Percentiles rank a stretch among this genome's conserved stretches.
Evolutionary conservation across 1,284 basidiomycete species (phyloP).

Genomic region (Ganoderma boninense): DNA sequence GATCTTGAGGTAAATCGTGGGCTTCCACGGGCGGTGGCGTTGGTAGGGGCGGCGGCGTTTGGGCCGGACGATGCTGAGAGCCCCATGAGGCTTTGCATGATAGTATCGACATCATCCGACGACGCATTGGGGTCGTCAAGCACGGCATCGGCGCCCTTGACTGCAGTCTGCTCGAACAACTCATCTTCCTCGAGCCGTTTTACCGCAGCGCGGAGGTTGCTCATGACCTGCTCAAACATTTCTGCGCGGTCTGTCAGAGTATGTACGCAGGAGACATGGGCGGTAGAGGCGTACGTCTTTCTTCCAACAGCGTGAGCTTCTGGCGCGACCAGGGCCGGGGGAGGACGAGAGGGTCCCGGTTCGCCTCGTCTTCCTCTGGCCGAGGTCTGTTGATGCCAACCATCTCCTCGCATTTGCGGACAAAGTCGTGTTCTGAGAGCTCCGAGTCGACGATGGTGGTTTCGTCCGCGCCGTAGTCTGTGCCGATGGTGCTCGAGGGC

Average conservation of each 20-base stretch:
- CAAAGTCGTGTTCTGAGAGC: slow-evolving; percentile 58
- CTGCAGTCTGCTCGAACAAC: slow-evolving; percentile 66
- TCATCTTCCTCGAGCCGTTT: slow-evolving; percentile 71
- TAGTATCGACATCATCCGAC: slow-evolving; percentile 59
- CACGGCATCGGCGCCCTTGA: slow-evolving; percentile 61
- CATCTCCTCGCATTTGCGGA: slow-evolving; percentile 57
- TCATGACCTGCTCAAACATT: slow-evolving; percentile 58
- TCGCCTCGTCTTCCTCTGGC: slow-evolving; percentile 54
- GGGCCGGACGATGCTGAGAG: slow-evolving; percentile 13
- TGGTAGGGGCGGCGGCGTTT: slow-evolving; percentile 5
- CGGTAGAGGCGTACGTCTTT: slow-evolving; percentile 49
- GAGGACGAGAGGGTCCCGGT: slow-evolving; percentile 41
- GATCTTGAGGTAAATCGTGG: slow-evolving; percentile 22
- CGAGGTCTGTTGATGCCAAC: slow-evolving; percentile 52
- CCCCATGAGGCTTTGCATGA: slow-evolving; percentile 70
- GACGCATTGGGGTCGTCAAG: slow-evolving; percentile 60
- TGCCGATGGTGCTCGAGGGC: slow-evolving; percentile 76
- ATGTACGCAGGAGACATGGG: not conserved
- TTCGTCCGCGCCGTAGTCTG: slow-evolving; percentile 68
- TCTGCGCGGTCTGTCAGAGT: slow-evolving; percentile 27
- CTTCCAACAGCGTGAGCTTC: slow-evolving; percentile 42
- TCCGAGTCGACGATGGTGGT: slow-evolving; percentile 65
- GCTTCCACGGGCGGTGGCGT: slow-evolving; percentile 12
- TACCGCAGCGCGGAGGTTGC: slow-evolving; percentile 58
- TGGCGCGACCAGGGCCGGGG: slow-evolving; percentile 27